Evolutionary conservation across 106 monocot species (phyloP).

Genomic region (Dioscorea alata): DNA sequence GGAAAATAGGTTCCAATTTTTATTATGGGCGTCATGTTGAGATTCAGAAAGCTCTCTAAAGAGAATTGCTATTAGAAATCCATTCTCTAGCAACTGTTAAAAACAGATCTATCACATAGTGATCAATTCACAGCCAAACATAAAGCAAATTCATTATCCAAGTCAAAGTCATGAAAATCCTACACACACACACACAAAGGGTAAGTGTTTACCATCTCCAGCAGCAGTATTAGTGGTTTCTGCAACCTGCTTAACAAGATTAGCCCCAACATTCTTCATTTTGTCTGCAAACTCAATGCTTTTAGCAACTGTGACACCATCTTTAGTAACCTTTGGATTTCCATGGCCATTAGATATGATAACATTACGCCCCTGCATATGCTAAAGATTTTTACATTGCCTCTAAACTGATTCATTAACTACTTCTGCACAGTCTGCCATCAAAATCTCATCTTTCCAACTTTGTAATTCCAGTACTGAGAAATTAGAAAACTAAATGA

Average conservation of each 20-base stretch:
- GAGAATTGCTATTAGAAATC: not conserved
- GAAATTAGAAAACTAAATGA: not conserved
- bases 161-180: not conserved
- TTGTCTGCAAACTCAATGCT: constrained; percentile 72
- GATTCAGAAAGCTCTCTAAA: not conserved
- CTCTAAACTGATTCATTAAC: not conserved
- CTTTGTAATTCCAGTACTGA: not conserved
- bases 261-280: constrained; percentile 67
- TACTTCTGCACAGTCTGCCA: not conserved
- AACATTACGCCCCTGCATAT: constrained; percentile 62
- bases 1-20: not conserved
- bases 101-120: not conserved
- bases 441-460: not conserved
- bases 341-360: constrained; percentile 52
- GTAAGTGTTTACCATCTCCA: constrained; percentile 46
- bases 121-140: not conserved
- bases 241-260: constrained; percentile 58
- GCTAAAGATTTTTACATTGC: not conserved
- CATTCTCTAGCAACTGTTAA: not conserved
- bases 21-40: not conserved
- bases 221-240: constrained; percentile 56
- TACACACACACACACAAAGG: not conserved
- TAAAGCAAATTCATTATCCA: too few species aligned
- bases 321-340: constrained; percentile 73
- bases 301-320: constrained; percentile 83